Evolutionary conservation across 176 grass and related monocot species (phyloP).

Genomic region (Phoenix dactylifera): DNA sequence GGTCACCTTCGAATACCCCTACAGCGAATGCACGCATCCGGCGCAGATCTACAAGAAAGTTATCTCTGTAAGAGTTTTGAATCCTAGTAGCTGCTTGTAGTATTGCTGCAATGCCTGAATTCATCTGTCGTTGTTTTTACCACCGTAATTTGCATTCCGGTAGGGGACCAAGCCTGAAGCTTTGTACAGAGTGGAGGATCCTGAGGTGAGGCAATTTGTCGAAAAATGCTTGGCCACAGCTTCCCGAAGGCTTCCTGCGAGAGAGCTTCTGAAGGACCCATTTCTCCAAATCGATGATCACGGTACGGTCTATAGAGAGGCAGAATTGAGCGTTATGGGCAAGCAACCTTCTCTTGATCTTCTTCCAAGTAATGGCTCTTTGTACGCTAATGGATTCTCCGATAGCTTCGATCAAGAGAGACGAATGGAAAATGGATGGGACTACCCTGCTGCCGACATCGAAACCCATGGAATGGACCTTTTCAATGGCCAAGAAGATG

Average conservation of each 20-base stretch:
- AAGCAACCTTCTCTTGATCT: conserved; percentile 28
- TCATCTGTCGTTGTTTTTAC: no score
- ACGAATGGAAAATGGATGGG: conserved; percentile 37
- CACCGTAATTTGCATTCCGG: not conserved
- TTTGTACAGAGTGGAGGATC: conserved; percentile 10
- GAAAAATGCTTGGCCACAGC: conserved; percentile 10
- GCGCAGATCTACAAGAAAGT: conserved; percentile 99
- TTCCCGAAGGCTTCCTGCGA: conserved; percentile 3
- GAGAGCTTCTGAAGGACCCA: conserved; percentile 9
- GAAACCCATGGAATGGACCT: conserved; percentile 55
- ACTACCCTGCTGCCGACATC: conserved; percentile 35
- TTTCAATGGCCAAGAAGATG: conserved; percentile 68
- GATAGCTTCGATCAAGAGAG: conserved; percentile 41
- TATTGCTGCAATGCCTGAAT: no score
- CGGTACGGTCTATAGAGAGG: conserved; percentile 15
- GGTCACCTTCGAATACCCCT: conserved; percentile 93
- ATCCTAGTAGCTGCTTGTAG: conserved; percentile 1
- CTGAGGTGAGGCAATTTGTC: conserved; percentile 5
- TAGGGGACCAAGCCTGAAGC: conserved; percentile 76
- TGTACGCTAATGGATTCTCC: conserved; percentile 31
- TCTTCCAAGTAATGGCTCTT: conserved; percentile 41
- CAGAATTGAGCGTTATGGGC: conserved; percentile 16
- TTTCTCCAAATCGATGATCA: conserved; percentile 26
- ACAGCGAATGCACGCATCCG: conserved; percentile 80
- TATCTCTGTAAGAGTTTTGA: conserved; percentile 53